phyloP scores from a whole-genome alignment of 1,284 basidiomycete species.

The Ustilago loliicola region DNA sequence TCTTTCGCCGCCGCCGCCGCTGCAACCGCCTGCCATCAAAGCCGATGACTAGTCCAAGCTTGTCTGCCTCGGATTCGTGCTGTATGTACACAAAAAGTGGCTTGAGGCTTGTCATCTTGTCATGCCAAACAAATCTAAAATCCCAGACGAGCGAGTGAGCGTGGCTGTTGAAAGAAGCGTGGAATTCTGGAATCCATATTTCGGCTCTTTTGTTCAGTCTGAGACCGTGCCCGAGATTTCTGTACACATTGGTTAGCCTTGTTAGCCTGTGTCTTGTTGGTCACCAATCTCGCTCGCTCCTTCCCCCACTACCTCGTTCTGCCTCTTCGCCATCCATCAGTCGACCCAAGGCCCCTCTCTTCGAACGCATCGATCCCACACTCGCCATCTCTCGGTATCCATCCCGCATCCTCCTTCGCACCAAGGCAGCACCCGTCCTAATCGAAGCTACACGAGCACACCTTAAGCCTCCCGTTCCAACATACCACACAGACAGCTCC shows the following conservation, averaged over 20 bases:
- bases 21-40: background rate
- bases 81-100: background rate
- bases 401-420: background rate
- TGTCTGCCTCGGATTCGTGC: background rate
- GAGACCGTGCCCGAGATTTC: background rate
- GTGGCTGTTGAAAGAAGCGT: background rate
- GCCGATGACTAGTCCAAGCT: background rate
- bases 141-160: background rate
- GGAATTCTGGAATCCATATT: slow-evolving; percentile 5
- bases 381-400: background rate
- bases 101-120: background rate
- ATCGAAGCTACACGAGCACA: background rate
- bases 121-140: background rate
- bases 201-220: background rate
- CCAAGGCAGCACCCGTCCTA: background rate
- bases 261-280: background rate
- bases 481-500: background rate
- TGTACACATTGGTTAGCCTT: slow-evolving; percentile 11
- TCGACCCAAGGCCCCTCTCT: background rate
- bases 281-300: background rate
- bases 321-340: background rate
- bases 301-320: background rate
- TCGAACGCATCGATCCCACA: background rate
- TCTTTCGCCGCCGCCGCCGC: background rate
- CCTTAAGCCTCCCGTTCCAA: background rate